Percentiles rank a stretch among this genome's conserved stretches.
Conservation (phyloP, 2,329 filamentous ascomycete genomes). For the Talaromyces sp. region DNA sequence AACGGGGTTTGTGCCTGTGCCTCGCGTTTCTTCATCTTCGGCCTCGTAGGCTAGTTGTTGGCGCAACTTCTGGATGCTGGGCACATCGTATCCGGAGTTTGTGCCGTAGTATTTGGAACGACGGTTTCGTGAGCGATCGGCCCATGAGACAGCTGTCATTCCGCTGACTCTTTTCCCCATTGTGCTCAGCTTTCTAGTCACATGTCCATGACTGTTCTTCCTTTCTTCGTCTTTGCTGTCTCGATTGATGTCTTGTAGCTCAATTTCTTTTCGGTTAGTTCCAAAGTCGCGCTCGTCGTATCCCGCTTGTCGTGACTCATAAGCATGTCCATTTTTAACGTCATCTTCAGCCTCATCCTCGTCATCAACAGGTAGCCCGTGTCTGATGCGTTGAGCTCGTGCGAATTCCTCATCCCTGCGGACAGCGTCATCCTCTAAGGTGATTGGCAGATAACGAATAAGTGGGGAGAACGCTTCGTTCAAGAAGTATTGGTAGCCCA, state of each 20-base stretch:
- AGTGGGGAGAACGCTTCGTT: constrained; percentile 82
- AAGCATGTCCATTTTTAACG: constrained; percentile 39
- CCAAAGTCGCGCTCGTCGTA: neutral
- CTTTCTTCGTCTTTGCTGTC: constrained; percentile 19
- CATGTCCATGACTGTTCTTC: neutral
- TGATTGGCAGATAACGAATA: constrained; percentile 86
- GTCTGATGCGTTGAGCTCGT: constrained; percentile 67
- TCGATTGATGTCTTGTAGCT: constrained; percentile 41
- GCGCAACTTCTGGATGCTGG: constrained; percentile 33
- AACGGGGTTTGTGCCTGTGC: constrained; percentile 53
- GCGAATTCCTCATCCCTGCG: constrained; percentile 87
- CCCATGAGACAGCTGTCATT: constrained; percentile 38
- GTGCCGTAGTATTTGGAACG: constrained; percentile 40
- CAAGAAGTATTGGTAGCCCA: constrained; percentile 73
- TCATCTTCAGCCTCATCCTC: constrained; percentile 52
- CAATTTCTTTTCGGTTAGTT: constrained; percentile 37
- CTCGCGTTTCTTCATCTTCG: constrained; percentile 70
- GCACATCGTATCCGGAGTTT: constrained; percentile 32
- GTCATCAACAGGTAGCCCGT: constrained; percentile 58
- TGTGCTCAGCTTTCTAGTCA: constrained; percentile 17
- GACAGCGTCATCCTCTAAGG: constrained; percentile 90
- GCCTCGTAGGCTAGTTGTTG: constrained; percentile 48
- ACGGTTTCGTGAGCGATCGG: constrained; percentile 40
- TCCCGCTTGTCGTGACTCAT: constrained; percentile 30
- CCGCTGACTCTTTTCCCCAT: constrained; percentile 24